Percentiles rank a stretch among this genome's conserved stretches.
phyloP scores from a whole-genome alignment of 2,329 filamentous ascomycete genomes.

The Sporothrix brasiliensis region DNA sequence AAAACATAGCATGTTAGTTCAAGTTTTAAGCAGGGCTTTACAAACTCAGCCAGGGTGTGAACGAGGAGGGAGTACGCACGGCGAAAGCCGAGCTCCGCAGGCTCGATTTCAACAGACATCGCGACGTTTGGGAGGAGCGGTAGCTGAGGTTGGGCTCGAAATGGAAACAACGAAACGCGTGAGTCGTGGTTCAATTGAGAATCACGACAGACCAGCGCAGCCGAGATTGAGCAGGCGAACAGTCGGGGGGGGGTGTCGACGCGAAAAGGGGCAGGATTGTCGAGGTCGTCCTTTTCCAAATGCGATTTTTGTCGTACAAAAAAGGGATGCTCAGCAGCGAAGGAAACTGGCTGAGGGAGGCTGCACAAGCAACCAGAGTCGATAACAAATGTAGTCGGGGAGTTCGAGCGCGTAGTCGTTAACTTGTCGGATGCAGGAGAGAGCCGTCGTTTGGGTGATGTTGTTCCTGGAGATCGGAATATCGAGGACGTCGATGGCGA shows the following conservation, averaged over 20 bases:
- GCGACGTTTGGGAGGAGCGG: slow-evolving; percentile 38
- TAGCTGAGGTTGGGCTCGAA: background rate
- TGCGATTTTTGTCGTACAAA: background rate
- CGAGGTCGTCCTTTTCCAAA: slow-evolving; percentile 10
- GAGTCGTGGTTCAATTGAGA: background rate
- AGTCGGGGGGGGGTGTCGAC: background rate
- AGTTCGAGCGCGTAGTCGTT: background rate
- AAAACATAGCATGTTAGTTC: slow-evolving; percentile 4
- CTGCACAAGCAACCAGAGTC: background rate
- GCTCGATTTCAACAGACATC: slow-evolving; percentile 96
- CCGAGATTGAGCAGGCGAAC: background rate
- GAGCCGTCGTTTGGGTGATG: background rate
- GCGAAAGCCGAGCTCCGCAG: slow-evolving; percentile 87
- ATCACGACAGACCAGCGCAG: background rate
- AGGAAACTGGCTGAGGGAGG: background rate
- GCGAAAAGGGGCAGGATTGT: slow-evolving; percentile 13
- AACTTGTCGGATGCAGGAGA: background rate
- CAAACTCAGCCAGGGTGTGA: background rate
- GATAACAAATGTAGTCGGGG: background rate
- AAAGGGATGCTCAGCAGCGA: slow-evolving; percentile 12
- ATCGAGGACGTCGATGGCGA: slow-evolving; percentile 19
- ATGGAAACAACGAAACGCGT: background rate
- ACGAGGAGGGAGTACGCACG: slow-evolving; percentile 63
- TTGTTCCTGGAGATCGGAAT: slow-evolving; percentile 22
- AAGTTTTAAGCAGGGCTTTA: background rate